Base-by-base conservation (phyloP, 495 filamentous ascomycete species). In the Annulohypoxylon bovei region DNA sequence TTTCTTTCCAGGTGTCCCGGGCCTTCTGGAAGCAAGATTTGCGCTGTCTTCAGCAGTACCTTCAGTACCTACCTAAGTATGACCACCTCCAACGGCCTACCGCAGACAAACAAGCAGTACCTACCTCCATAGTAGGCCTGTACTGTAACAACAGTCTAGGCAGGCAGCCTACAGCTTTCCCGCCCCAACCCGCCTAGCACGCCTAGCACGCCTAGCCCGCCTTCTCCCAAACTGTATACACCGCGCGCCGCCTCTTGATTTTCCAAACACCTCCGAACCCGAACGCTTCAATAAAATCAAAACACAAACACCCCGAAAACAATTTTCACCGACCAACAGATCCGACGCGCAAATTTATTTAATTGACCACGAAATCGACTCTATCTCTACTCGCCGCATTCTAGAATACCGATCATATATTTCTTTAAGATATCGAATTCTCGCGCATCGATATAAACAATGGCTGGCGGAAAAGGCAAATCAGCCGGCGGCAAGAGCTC, bases 381-480 rank as follows among this genome's bases (percentile, higher is more conserved):
- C 53, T 12, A 32, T 56, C 47, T 46, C n/a, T 44, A 27, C 11
- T 53, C 39, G 23, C 52, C 40, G 50, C 60, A 65, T 68, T 46
- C 20, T 12, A 25, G 0, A 50, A 40, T 39, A 33, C 35, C 32
- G 8, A 27, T 27, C 46, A 12, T 47, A 58, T 35, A 44, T 46
- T 32, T 18, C 23, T 22, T 16, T 40, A 44, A 35, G 72, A 62
- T 37, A 56, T 74, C 73, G 61, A 72, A 70, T 74, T 77, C 71
- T 69, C 75, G 68, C 70, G 53, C 58, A 72, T 70, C 66, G 52
- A 63, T 58, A 71, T 63, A 75, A 77, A 80, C 73, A 81, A 85
- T 85, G 83, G 82, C 93, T 79, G 93, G 93, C 70, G 93, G 93
- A 84, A 97, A 97, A 85, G 93, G 93, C 84, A 97, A 97, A 86